Conservation (phyloP, 352 stramenopile genomes). For the Nothophytophthora sp. region DNA sequence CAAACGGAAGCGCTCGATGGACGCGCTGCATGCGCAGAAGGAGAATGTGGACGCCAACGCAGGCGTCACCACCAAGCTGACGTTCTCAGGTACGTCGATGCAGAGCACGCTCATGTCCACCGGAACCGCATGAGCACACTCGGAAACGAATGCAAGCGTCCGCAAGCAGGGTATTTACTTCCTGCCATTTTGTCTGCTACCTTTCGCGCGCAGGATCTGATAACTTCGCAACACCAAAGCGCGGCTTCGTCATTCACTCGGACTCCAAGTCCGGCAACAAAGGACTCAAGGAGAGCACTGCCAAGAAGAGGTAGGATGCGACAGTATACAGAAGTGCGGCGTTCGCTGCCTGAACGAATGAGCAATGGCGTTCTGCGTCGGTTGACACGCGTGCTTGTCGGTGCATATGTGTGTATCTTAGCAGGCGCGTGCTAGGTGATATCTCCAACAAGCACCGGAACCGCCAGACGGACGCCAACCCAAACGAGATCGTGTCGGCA, state of each 20-base stretch:
- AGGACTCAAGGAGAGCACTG: slow-evolving; percentile 29
- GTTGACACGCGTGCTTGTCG: not conserved
- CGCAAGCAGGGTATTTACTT: not conserved
- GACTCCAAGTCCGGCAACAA: slow-evolving; percentile 44
- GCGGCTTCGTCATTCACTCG: slow-evolving; percentile 39
- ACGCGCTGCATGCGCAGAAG: slow-evolving; percentile 66
- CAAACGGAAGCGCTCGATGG: slow-evolving; percentile 33
- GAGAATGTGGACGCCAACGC: slow-evolving; percentile 63
- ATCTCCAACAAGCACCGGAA: slow-evolving; percentile 79
- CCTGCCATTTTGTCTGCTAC: too few species aligned
- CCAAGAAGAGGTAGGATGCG: slow-evolving; percentile 46
- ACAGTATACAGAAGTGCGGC: not conserved
- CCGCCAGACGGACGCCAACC: slow-evolving; percentile 13
- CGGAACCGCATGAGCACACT: too few species aligned
- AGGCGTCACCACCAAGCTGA: slow-evolving; percentile 25
- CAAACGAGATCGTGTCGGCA: not conserved
- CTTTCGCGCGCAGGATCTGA: slow-evolving; percentile 18
- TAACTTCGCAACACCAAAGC: slow-evolving; percentile 36
- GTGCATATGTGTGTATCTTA: too few species aligned
- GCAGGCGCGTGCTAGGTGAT: slow-evolving; percentile 66
- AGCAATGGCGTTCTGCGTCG: too few species aligned
- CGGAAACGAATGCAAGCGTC: too few species aligned
- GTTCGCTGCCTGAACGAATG: not conserved
- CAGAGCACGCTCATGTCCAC: too few species aligned
- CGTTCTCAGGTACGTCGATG: slow-evolving; percentile 21